Conservation (phyloP, 2,329 filamentous ascomycete genomes). For the Aspergillus melleus region DNA sequence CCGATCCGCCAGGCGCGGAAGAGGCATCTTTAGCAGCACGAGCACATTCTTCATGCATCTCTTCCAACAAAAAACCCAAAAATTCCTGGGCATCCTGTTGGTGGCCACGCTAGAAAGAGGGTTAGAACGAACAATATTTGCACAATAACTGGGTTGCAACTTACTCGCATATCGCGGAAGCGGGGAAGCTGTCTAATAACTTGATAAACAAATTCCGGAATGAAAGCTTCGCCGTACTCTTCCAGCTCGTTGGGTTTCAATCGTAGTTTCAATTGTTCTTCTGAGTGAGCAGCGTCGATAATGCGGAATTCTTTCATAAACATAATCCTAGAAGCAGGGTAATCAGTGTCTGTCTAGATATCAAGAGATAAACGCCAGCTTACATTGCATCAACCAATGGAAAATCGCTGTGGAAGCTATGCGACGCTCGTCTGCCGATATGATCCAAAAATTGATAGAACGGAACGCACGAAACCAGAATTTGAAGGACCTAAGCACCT, state of each 20-base stretch:
- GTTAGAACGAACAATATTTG: not conserved
- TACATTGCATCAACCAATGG: constrained; percentile 92
- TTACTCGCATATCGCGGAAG: constrained; percentile 87
- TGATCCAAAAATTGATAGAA: constrained; percentile 94
- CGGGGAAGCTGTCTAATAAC: constrained; percentile 82
- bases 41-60: constrained; percentile 88
- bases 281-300: constrained; percentile 73
- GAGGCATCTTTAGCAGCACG: constrained; percentile 65
- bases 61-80: constrained; percentile 86
- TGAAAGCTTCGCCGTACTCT: constrained; percentile 86
- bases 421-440: constrained; percentile 75
- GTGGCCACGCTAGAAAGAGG: constrained; percentile 68
- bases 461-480: constrained; percentile 87
- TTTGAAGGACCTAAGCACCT: constrained; percentile 75
- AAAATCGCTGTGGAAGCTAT: constrained; percentile 94
- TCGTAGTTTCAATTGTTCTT: constrained; percentile 70
- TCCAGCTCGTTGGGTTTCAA: constrained; percentile 84
- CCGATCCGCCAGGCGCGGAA: constrained; percentile 46
- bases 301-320: constrained; percentile 91
- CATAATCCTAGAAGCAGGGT: constrained; percentile 67
- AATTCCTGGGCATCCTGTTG: constrained; percentile 99
- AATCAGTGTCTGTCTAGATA: constrained; percentile 2
- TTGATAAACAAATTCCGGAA: constrained; percentile 92
- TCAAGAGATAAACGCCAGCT: constrained; percentile 39
- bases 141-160: constrained; percentile 29